These are phyloP conservation scores for Fusarium nelsonii DNA, from an alignment of 2,329 filamentous ascomycete species.

Conservation along the genomic window DNA sequence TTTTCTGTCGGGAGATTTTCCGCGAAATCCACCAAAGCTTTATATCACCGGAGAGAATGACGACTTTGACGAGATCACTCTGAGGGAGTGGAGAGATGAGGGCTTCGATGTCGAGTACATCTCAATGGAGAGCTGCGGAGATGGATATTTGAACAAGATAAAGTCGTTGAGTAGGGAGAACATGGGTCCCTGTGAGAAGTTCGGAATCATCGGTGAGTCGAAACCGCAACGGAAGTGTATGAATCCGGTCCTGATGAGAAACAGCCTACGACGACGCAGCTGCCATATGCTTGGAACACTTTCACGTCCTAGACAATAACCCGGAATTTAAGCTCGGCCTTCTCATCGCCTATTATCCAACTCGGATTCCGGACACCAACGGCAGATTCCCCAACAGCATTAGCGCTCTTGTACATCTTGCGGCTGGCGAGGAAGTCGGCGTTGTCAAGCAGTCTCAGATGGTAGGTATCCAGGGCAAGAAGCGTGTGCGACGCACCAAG, in stretches of 20 bases:
- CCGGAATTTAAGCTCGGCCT: conserved; percentile 57
- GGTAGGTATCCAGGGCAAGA: conserved; percentile 60
- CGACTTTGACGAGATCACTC: conserved; percentile 56
- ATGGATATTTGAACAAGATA: conserved; percentile 54
- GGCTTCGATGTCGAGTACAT: conserved; percentile 60
- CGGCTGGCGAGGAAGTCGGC: conserved; percentile 55
- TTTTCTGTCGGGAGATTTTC: conserved; percentile 58
- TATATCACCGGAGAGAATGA: conserved; percentile 59
- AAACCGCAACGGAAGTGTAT: background rate
- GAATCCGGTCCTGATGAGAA: background rate
- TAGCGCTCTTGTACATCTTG: conserved; percentile 56
- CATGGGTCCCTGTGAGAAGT: conserved; percentile 58
- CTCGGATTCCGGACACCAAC: conserved; percentile 58
- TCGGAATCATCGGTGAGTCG: conserved; percentile 57
- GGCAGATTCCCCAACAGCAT: conserved; percentile 57
- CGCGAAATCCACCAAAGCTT: conserved; percentile 53
- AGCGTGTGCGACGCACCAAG: conserved; percentile 51
- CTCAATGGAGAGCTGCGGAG: conserved; percentile 53
- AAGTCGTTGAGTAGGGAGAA: conserved; percentile 50
- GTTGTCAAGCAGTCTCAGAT: conserved; percentile 59
- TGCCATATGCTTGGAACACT: conserved; percentile 58
- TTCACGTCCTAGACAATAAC: conserved; percentile 60
- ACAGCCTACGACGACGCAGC: conserved; percentile 60
- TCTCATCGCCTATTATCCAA: conserved; percentile 61
- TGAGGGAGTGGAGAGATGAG: conserved; percentile 58